Base-by-base conservation (phyloP, 495 filamentous ascomycete species). In the Cudoniella acicularis region DNA sequence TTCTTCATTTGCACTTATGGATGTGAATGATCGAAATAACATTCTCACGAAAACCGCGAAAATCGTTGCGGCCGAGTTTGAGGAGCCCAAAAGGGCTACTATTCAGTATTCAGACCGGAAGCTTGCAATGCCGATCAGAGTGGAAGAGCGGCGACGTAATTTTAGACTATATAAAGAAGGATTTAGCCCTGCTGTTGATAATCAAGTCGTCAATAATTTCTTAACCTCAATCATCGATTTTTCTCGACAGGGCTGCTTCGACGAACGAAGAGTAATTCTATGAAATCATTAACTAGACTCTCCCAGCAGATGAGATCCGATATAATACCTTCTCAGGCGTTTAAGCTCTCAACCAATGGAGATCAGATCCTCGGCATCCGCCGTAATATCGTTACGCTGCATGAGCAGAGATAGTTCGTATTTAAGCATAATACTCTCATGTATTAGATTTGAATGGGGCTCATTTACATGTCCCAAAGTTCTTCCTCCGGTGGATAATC, bases 391-490 rank as follows among this genome's bases (percentile, higher is more conserved):
- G 40, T 52, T 52, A 17, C 51, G 25, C 11, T 41, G 13, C 8
- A 11, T 21, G 13, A 54, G 6, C 22, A 10, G 3, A 3, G 26
- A 41, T 10, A 54, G 27, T 42, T 54, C 27, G 27, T 54, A 54
- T 21, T 30, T 54, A 10, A 54, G 17, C 22, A 54, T 18, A 21
- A 40, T 25, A 21, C 30, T 40, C 40, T 54, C 51, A 18, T 54
- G 51, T 18, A 40, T 40, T 40, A 54, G 22, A 54, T 22, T 40
- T 54, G 25, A n/a, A 54, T 41, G 13, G 27, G 51, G 8, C 25
- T 40, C 30, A 54, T 25, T 42, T 54, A 30, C 17, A 54, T 25
- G 22, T 54, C 51, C 51, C 51, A 54, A 18, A 54, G 13, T 40
- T 40, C 17, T 54, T 54, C 51, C 27, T 54, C 51, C 3, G 27